Evolutionary conservation across 2,329 filamentous ascomycete genomes (phyloP), one percentile per base, ranked within the genome.

Genomic region (Pseudopithomyces maydicus): DNA sequence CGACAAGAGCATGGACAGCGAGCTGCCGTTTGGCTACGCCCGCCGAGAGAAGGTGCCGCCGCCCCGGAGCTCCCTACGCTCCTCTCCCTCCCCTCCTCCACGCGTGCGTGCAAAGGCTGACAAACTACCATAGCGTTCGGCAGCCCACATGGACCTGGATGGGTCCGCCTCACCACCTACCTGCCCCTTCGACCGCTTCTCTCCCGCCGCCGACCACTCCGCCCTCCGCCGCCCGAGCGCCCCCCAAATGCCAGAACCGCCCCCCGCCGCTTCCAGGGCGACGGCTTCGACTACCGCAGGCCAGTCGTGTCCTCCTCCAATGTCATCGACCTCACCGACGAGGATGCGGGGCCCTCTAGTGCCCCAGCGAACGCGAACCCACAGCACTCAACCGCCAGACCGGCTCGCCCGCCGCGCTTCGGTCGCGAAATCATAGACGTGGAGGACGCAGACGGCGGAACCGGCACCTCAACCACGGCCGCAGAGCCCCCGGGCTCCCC

Each of bases 211-310:
- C 56, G 47, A 56, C 32, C 48, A 64, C 32, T 54, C 54, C 7
- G 59, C 64, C 17, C 57, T 68, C 29, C 67, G 67, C 54, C 65
- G 67, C 10, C 65, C 70, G 11, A 59, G 48, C 3, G 15, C 57
- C 8, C 54, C 46, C 22, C 59, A 71, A 59, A 75, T 74, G 63
- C 70, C 74, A 6, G 41, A 65, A 33, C 59, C n/a, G n/a, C 66
- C 23, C 70, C 71, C 44, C 63, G 61, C 57, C 74, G 78, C 59
- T 82, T 73, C 61, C 69, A 76, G 14, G 81, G 84, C n/a, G 82
- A 85, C 73, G 84, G 84, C 3, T 74, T 80, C 43, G 85, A 87
- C 60, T 83, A 78, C 59, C 77, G 84, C 56, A 77, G 82, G 57
- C 85, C 85, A 1, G 71, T 78, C 15, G 76, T 78, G 15, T 73